Base-by-base conservation (phyloP, 441 rosid species). In the Adansonia grandidieri region DNA sequence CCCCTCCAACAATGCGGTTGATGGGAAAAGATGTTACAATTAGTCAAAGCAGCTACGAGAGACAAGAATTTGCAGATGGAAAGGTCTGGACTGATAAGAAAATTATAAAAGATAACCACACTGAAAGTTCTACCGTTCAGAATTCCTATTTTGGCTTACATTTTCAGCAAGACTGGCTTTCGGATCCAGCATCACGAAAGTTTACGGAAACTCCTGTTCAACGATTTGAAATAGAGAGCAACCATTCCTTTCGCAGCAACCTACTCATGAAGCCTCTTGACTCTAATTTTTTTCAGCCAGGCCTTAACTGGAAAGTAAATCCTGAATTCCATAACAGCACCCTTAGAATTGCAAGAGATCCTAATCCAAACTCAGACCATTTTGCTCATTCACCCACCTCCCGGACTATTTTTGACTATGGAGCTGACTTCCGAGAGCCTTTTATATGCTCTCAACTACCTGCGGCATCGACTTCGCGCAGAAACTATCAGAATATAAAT, bases 21-120 rank as follows among this genome's bases (percentile, higher is more conserved):
- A 88, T 88, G 92, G 92, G 93, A 68, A 88, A 90, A 77, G 89
- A 90, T 86, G 91, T 88, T 75, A 78, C 91, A 54, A 80, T 88
- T 73, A 80, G 84, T 54, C 81, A 75, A 81, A 82, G 85, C 69
- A 80, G 80, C 75, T 65, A 80, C 71, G 85, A 81, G 56, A 63
- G 58, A n/a, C 79, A 48, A 67, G 83, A 78, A 60, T 60, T 69
- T 50, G 86, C 66, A 53, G 85, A 78, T 71, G 83, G 80, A 71
- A 81, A 77, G 72, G 74, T 87, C 58, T 81, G 88, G 89, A 84
- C 82, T 1, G 84, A 83, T 17, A 85, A 86, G 79, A 85, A 83
- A 78, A 80, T 84, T 74, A 78, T 86, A 32, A 57, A 81, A 62
- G 87, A 80, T 56, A 80, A 84, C 58, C 50, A 50, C 77, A 71